Evolutionary conservation across 2,329 filamentous ascomycete genomes (phyloP), one percentile per base, ranked within the genome.

Genomic region (Exophiala sideris): DNA sequence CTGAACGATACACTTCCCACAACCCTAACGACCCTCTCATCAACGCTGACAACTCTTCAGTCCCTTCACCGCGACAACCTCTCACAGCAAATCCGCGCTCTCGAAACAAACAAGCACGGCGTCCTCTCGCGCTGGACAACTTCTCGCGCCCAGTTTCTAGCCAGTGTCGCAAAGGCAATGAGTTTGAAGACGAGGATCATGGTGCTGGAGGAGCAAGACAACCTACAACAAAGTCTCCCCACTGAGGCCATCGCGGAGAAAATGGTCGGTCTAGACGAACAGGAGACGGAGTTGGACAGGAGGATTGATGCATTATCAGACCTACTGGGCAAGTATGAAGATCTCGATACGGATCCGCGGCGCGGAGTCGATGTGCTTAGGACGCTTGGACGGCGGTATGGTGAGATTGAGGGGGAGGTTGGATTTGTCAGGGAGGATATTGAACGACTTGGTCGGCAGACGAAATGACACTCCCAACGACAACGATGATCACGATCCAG

Each of bases 371-470:
- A 42, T 21, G 62, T 67, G 1, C 68, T 75, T 60, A 58, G 55
- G 29, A 68, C 70, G 50, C 68, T 75, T 51, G 68, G 71, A 24
- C 67, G 64, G 41, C 66, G 67, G 38, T 75, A 74, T 64, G 68
- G 67, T 3, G 54, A 62, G 14, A 60, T 75, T 44, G 65, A 68
- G 1, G 64, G 62, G 49, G 71, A 75, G 50, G 66, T 72, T 5
- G 72, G 73, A 44, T 56, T 56, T 4, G 66, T 73, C 6, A 66
- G 63, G 53, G 65, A 60, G 58, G 70, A 72, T 57, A 69, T 72
- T 35, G 61, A 65, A 58, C 63, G 63, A 34, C 52, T 72, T 48
- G 56, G 52, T 29, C 48, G 48, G 45, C 10, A 21, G 18, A 35
- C 48, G n/a, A 10, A 24, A 36, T 14, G 20, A 3, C 14, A 33